Percentiles rank a stretch among this genome's conserved stretches.
Evolutionary conservation across 371 early-diverging fungal species (phyloP).

Genomic region (Mortierella sp.): DNA sequence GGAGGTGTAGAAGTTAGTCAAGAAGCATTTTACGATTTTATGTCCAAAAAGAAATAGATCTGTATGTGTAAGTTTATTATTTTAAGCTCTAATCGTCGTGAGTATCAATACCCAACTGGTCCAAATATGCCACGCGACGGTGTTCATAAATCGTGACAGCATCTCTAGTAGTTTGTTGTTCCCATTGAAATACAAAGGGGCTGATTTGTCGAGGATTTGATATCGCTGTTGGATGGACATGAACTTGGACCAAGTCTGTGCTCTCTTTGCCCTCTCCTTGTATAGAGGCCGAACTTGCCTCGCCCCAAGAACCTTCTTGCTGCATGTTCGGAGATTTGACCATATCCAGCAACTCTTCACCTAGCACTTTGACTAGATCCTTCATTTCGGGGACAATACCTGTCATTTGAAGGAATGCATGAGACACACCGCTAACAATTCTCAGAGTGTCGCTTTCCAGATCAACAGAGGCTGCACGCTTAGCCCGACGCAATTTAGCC

Average conservation of each 20-base stretch:
- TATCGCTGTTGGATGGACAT: slow-evolving; percentile 12
- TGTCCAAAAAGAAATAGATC: slow-evolving; percentile 59
- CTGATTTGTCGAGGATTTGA: slow-evolving; percentile 33
- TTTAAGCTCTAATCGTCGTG: slow-evolving; percentile 33
- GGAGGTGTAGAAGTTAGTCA: slow-evolving; percentile 82
- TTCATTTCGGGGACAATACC: slow-evolving; percentile 87
- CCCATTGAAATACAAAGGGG: slow-evolving; percentile 36
- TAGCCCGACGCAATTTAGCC: slow-evolving; percentile 87
- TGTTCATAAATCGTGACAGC: slow-evolving; percentile 50
- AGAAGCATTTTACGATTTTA: slow-evolving; percentile 79
- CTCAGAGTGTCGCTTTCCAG: slow-evolving; percentile 36
- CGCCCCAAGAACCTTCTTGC: slow-evolving; percentile 12
- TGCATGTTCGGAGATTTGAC: slow-evolving; percentile 11
- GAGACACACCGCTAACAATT: slow-evolving; percentile 83
- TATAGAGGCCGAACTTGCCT: slow-evolving; percentile 23
- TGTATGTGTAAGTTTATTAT: neutral
- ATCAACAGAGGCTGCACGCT: slow-evolving; percentile 51
- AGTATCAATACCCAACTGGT: slow-evolving; percentile 47
- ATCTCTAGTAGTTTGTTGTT: slow-evolving; percentile 41
- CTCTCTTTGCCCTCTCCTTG: slow-evolving; percentile 9
- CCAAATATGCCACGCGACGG: slow-evolving; percentile 55
- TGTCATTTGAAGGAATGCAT: slow-evolving; percentile 93
- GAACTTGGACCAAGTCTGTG: slow-evolving; percentile 15
- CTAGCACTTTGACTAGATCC: slow-evolving; percentile 73
- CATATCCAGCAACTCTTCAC: slow-evolving; percentile 59